Conservation (phyloP, 495 filamentous ascomycete species). For the Viridothelium virens region DNA sequence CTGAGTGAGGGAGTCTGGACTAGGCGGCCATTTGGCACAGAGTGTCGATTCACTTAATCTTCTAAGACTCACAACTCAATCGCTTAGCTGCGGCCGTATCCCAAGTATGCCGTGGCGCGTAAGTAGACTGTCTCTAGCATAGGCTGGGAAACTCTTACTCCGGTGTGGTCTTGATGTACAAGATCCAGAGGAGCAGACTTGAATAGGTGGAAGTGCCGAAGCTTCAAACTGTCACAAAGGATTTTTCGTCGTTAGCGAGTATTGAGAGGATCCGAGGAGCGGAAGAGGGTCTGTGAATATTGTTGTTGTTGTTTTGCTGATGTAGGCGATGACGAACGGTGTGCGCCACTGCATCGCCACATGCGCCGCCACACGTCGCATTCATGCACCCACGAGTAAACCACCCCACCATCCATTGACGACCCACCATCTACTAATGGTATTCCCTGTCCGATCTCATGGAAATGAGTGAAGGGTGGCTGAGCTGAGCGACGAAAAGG, state of each 20-base stretch:
- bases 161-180: background rate
- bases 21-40: background rate
- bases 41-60: background rate
- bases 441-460: background rate
- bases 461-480: background rate
- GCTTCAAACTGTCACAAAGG: background rate
- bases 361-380: background rate
- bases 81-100: background rate
- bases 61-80: too few relatives aligned
- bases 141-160: background rate
- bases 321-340: background rate
- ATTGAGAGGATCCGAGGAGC: background rate
- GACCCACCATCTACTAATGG: too few relatives aligned
- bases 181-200: background rate
- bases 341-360: conserved; percentile 8
- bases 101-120: background rate
- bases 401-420: background rate
- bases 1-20: background rate
- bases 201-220: background rate
- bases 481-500: background rate
- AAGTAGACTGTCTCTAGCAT: background rate
- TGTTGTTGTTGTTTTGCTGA: background rate
- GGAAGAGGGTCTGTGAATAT: background rate
- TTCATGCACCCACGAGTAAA: too few relatives aligned
- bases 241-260: background rate